Base-by-base conservation (phyloP, 148 eudicot species). In the Vaccinium macrocarpon region DNA sequence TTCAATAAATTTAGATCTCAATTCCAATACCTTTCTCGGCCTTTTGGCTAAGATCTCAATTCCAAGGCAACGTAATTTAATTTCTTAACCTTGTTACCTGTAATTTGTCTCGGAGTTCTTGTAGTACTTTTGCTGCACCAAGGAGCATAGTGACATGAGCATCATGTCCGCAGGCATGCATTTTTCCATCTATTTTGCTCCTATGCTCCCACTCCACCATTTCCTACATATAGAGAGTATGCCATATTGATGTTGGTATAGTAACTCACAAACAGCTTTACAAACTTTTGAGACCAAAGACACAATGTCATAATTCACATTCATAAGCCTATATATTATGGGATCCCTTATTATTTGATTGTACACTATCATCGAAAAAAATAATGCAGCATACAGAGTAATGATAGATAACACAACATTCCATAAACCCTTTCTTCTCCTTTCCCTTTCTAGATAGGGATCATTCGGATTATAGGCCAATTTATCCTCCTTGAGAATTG, bases 21-120 rank as follows among this genome's bases (percentile, higher is more conserved):
- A n/a, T n/a, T n/a, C n/a, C n/a, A n/a, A n/a, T 88, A 86, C 88
- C 90, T 88, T 88, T 88, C 90, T 88, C 87, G 92, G 94, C 93
- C 95, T 92, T 92, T 94, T 91, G 95, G 97, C 97, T 91, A 92
- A 91, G 94, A 94, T 94, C 91, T n/a, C n/a, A n/a, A 3, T 27
- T 13, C 2, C 10, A 27, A 27, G 16, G 25, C 4, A 8, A n/a
- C 8, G 68, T 12, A 66, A 66, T 66, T 68, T 6, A 2, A 16
- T 2, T 16, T 0, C 27, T 29, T 10, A 10, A 64, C 42, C 0
- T 0, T 32, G 21, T 23, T 70, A 88, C 91, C 89, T 85, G 64
- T 42, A 90, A 84, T 21, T 85, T 32, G 12, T 83, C 16, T 84
- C 72, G 81, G 53, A 86, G 62, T 62, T 88, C 55, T 81, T 87